Percentiles rank a stretch among this genome's conserved stretches.
Conservation (phyloP, 2,329 filamentous ascomycete genomes). For the Ophiostoma australiae region DNA sequence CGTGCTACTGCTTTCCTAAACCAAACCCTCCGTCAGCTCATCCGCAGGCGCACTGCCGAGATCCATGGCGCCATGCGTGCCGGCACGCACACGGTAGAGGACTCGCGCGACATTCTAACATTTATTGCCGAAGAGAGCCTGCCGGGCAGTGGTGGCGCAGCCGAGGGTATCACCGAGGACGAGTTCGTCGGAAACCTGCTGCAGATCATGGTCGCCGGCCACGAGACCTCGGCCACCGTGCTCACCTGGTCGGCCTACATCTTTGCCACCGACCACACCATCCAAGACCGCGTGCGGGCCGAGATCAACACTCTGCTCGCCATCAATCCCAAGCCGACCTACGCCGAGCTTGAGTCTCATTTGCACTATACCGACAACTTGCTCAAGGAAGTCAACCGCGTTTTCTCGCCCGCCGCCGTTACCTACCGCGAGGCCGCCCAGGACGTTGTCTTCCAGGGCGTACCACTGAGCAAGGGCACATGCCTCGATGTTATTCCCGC, state of each 20-base stretch:
- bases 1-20: constrained; percentile 19
- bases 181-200: constrained; percentile 30
- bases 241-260: constrained; percentile 36
- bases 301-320: constrained; percentile 40
- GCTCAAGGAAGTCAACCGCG: constrained; percentile 35
- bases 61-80: constrained; percentile 26
- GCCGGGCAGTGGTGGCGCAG: constrained; percentile 24
- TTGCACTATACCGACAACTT: constrained; percentile 36
- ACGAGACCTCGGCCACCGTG: constrained; percentile 35
- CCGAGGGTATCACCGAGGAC: constrained; percentile 26
- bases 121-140: constrained; percentile 32
- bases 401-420: constrained; percentile 32
- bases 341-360: constrained; percentile 22
- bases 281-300: constrained; percentile 35
- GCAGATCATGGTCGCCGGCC: constrained; percentile 30
- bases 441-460: constrained; percentile 35
- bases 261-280: constrained; percentile 33
- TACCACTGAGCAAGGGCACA: constrained; percentile 37
- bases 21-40: constrained; percentile 34
- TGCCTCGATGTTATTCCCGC: constrained; percentile 36
- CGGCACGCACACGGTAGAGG: constrained; percentile 27
- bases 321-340: constrained; percentile 25
- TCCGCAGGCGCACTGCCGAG: constrained; percentile 32
- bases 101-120: constrained; percentile 29
- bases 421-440: constrained; percentile 25